Evolutionary conservation across 2,329 filamentous ascomycete genomes (phyloP).

Genomic region (Cryphonectria nitschkei): DNA sequence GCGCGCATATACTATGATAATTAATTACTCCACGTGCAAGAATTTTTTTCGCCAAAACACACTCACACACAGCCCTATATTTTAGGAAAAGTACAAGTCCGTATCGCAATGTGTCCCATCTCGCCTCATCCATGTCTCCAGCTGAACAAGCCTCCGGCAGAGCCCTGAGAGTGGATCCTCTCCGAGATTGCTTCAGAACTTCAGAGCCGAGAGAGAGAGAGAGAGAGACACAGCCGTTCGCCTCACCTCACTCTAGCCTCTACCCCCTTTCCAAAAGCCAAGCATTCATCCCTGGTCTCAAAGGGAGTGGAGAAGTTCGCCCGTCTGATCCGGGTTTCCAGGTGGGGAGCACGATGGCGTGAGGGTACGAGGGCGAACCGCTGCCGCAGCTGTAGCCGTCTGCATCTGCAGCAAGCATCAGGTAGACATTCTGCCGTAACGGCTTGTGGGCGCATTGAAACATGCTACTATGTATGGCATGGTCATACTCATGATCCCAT

Average conservation of each 20-base stretch:
- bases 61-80: not conserved
- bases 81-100: not conserved
- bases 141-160: constrained; percentile 11
- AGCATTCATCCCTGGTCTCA: not conserved
- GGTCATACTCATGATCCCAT: not conserved
- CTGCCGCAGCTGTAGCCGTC: not conserved
- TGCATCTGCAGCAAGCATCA: not conserved
- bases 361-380: not conserved
- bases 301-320: not conserved
- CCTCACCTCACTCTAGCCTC: not conserved
- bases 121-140: not conserved
- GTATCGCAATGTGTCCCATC: not conserved
- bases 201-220: no score
- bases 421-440: constrained; percentile 1
- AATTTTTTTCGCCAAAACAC: no score
- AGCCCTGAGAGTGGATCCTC: constrained; percentile 11
- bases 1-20: not conserved
- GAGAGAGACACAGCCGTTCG: constrained; percentile 1
- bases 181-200: constrained; percentile 12
- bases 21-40: constrained; percentile 1
- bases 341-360: not conserved
- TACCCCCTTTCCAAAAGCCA: not conserved
- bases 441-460: constrained; percentile 28
- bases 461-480: constrained; percentile 10
- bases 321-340: not conserved